Conservation (phyloP, 129 eudicot genomes). For the Helichrysum umbraculigerum region DNA sequence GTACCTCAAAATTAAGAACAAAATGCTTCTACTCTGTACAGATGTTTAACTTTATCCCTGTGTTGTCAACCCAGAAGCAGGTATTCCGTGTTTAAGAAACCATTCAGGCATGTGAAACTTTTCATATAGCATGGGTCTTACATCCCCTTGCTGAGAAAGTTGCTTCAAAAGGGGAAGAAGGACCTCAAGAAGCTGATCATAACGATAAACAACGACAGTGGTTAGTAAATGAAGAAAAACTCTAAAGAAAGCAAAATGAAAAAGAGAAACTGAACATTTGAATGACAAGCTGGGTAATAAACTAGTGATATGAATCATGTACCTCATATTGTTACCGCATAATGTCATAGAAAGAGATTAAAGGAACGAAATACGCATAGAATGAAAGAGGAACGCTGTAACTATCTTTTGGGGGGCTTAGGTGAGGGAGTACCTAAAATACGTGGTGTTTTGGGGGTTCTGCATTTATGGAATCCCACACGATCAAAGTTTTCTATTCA, state of each 20-base stretch:
- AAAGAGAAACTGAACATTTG: not conserved
- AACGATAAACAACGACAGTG: not conserved
- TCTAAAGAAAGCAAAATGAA: not conserved
- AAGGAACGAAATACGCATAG: not conserved
- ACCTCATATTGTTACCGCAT: not conserved
- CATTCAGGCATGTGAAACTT: slow-evolving; percentile 94
- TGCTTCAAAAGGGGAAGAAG: slow-evolving; percentile 93
- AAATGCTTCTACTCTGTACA: slow-evolving; percentile 35
- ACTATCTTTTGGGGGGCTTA: not conserved
- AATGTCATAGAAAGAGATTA: not conserved
- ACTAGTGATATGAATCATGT: not conserved
- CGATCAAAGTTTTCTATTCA: not conserved
- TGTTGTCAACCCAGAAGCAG: slow-evolving; percentile 54
- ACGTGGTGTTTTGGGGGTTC: not conserved
- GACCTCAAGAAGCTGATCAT: slow-evolving; percentile 73
- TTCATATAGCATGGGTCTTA: slow-evolving; percentile 78
- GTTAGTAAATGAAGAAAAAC: not conserved
- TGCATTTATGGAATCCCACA: not conserved
- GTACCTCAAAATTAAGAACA: slow-evolving; percentile 38
- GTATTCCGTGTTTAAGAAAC: slow-evolving; percentile 95
- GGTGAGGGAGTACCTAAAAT: not conserved
- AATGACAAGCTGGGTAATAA: not conserved
- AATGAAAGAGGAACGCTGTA: not conserved
- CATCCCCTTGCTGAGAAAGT: slow-evolving; percentile 78
- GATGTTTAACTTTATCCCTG: slow-evolving; percentile 27